A percentile compares a stretch with the other conserved stretches of the same genome.
Conservation (phyloP, 129 eudicot genomes). For the Silybum marianum region DNA sequence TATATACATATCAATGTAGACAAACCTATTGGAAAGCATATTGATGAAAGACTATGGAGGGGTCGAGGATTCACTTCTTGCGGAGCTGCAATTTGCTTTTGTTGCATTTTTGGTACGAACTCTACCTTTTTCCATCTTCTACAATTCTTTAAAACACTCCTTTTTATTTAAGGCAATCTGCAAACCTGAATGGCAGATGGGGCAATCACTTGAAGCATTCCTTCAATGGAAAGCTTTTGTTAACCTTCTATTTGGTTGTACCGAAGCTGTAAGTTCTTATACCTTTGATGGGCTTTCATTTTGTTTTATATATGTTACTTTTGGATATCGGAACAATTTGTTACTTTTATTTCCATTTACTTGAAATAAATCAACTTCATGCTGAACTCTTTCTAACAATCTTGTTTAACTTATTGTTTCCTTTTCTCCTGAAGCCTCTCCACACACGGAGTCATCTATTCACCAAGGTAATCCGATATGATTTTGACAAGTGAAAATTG, state of each 20-base stretch:
- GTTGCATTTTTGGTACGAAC: slow-evolving; percentile 77
- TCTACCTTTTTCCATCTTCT: background rate
- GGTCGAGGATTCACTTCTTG: slow-evolving; percentile 75
- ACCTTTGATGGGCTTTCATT: background rate
- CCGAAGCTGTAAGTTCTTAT: slow-evolving; percentile 71
- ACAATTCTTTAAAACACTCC: background rate
- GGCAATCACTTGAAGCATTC: slow-evolving; percentile 92
- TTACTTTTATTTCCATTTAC: background rate
- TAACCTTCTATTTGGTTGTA: slow-evolving; percentile 78
- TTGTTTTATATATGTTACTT: background rate
- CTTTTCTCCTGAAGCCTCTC: slow-evolving; percentile 65
- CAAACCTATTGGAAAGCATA: slow-evolving; percentile 65
- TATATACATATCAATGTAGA: slow-evolving; percentile 38
- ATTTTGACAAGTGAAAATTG: background rate
- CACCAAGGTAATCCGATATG: slow-evolving; percentile 60
- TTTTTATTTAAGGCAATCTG: background rate
- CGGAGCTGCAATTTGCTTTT: slow-evolving; percentile 90
- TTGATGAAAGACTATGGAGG: slow-evolving; percentile 76
- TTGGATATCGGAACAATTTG: background rate
- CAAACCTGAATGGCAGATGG: slow-evolving; percentile 67
- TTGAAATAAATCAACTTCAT: background rate
- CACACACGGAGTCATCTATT: slow-evolving; percentile 78
- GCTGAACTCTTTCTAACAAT: background rate
- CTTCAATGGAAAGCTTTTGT: slow-evolving; percentile 86
- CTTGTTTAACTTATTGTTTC: background rate